phyloP scores from a whole-genome alignment of 805 yeast genomes.

The Wilhelminamyces savonicus region DNA sequence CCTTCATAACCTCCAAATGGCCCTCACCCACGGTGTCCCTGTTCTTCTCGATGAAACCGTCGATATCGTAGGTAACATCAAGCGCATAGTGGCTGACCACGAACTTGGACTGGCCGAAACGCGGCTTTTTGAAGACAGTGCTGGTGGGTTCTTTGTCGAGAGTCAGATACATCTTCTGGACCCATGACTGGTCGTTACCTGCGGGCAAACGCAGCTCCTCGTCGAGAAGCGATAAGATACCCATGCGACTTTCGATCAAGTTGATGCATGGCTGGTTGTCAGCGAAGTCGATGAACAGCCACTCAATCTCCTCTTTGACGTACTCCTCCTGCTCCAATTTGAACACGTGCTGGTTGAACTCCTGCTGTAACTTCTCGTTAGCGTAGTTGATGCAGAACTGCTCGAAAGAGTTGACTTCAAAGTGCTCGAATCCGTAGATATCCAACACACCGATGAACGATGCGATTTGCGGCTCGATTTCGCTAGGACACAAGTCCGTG shows the following conservation, averaged over 20 bases:
- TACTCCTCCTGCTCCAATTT: constrained; percentile 96
- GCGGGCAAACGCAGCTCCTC: constrained; percentile 94
- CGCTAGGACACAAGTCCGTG: constrained; percentile 72
- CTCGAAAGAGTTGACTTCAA: constrained; percentile 89
- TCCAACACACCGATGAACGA: constrained; percentile 94
- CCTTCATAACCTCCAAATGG: constrained; percentile 76
- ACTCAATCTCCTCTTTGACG: constrained; percentile 83
- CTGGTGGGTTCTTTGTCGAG: constrained; percentile 73
- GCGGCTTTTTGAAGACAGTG: constrained; percentile 81
- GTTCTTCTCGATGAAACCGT: constrained; percentile 94
- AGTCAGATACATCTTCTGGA: constrained; percentile 80
- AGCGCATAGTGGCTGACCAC: constrained; percentile 91
- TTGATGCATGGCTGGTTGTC: constrained; percentile 97
- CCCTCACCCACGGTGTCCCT: constrained; percentile 98
- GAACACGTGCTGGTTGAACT: constrained; percentile 95
- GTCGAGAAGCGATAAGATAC: constrained; percentile 81
- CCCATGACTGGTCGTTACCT: constrained; percentile 90
- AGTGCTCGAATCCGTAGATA: constrained; percentile 97
- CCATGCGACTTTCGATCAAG: constrained; percentile 82
- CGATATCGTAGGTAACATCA: constrained; percentile 87
- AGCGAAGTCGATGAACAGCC: constrained; percentile 93
- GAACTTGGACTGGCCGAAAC: constrained; percentile 88
- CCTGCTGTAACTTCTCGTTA: constrained; percentile 94
- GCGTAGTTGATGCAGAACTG: constrained; percentile 97
- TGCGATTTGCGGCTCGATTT: constrained; percentile 49